Evolutionary conservation across 805 yeast genomes (phyloP).

Genomic region (Pichia pseudocactophila): DNA sequence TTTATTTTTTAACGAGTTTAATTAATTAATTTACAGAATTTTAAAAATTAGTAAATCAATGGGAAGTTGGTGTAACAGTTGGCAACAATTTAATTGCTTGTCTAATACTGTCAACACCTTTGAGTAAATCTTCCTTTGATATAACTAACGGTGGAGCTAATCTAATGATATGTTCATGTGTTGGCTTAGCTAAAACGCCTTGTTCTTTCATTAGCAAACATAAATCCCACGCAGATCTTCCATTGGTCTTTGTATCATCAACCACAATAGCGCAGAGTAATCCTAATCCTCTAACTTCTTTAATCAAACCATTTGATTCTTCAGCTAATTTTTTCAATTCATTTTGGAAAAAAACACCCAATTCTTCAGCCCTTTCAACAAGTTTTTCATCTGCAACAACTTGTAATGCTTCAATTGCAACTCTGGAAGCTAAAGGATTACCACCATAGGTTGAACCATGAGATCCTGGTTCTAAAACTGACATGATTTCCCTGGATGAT

Average conservation of each 20-base stretch:
- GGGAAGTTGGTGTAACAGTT: conserved; percentile 40
- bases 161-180: conserved; percentile 92
- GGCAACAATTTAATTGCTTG: conserved; percentile 49
- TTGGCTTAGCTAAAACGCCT: conserved; percentile 89
- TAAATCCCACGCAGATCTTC: conserved; percentile 93
- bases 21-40: neutral
- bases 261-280: conserved; percentile 85
- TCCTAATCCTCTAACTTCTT: conserved; percentile 76
- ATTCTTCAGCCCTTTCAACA: conserved; percentile 62
- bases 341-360: conserved; percentile 62
- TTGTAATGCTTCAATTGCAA: conserved; percentile 86
- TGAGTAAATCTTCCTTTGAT: conserved; percentile 72
- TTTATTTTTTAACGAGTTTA: neutral
- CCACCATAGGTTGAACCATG: conserved; percentile 99
- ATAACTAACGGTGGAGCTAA: conserved; percentile 94
- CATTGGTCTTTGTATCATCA: conserved; percentile 73
- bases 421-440: conserved; percentile 88
- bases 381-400: conserved; percentile 84
- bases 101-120: conserved; percentile 71
- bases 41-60: conserved; percentile 16
- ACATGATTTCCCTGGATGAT: conserved; percentile 85
- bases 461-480: conserved; percentile 84
- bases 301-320: conserved; percentile 44
- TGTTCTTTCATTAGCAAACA: conserved; percentile 80
- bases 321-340: conserved; percentile 43